A percentile compares a stretch with the other conserved stretches of the same genome.
These are phyloP conservation scores for Mycosphaerella sp. DNA, from an alignment of 2,329 filamentous ascomycete species.

Conservation along the genomic window DNA sequence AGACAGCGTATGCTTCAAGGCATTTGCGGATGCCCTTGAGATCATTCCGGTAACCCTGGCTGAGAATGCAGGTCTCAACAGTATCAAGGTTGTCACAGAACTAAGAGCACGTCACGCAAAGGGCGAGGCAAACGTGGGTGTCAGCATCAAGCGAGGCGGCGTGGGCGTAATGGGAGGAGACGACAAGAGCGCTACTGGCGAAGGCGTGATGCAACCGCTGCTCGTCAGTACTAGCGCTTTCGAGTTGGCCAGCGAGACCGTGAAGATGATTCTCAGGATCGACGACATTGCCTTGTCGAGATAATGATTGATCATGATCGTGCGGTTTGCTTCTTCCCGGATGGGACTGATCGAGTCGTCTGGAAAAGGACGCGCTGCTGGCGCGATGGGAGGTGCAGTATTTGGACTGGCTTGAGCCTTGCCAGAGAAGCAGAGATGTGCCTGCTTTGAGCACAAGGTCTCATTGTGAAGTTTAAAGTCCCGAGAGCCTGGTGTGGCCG, in stretches of 20 bases:
- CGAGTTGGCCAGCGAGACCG: constrained; percentile 93
- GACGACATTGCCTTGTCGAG: constrained; percentile 55
- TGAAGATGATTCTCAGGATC: constrained; percentile 83
- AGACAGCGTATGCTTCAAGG: constrained; percentile 98
- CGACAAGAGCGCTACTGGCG: constrained; percentile 29
- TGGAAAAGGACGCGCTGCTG: not conserved
- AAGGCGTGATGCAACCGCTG: constrained; percentile 82
- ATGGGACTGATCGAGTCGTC: not conserved
- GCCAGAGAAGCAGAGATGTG: too few species aligned
- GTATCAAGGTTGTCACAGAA: constrained; percentile 97
- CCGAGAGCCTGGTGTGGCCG: too few species aligned
- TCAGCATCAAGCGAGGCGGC: constrained; percentile 95
- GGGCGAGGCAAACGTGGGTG: constrained; percentile 91
- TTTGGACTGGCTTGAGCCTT: too few species aligned
- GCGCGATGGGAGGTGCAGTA: too few species aligned
- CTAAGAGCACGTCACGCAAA: constrained; percentile 88
- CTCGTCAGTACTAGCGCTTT: constrained; percentile 96
- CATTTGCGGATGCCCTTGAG: constrained; percentile 95
- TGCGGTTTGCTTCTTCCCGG: too few species aligned
- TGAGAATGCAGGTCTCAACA: constrained; percentile 95
- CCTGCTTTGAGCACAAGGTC: too few species aligned
- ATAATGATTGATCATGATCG: constrained; percentile 11
- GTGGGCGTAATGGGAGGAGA: constrained; percentile 82
- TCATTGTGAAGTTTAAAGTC: too few species aligned
- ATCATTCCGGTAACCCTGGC: constrained; percentile 94